phyloP scores from a whole-genome alignment of 331 rosid genomes.

The Acacia pycnantha region DNA sequence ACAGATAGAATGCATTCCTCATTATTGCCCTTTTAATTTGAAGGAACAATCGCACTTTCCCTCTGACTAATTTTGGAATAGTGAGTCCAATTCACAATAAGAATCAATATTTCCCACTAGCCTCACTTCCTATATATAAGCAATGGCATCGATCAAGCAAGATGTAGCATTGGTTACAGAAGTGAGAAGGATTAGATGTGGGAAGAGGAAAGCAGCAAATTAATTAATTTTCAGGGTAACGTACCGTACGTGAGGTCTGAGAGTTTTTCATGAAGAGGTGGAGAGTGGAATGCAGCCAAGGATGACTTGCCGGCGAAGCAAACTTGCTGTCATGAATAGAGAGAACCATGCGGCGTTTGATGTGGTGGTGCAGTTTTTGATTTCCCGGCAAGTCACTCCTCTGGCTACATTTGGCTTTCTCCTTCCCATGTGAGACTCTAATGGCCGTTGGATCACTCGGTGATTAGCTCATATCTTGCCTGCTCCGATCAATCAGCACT shows the following conservation, averaged over 20 bases:
- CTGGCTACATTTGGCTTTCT: constrained; percentile 38
- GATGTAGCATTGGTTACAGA: not conserved
- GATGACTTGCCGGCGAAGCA: constrained; percentile 51
- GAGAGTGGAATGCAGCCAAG: constrained; percentile 47
- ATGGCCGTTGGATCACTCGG: not conserved
- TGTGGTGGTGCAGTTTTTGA: not conserved
- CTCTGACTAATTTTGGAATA: not conserved
- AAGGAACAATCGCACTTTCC: not conserved
- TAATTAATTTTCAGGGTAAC: not conserved
- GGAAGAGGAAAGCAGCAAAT: not conserved
- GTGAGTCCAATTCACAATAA: constrained; percentile 8
- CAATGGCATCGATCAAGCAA: not conserved
- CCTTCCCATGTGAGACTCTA: constrained; percentile 29
- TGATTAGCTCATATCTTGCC: not conserved
- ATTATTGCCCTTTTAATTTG: constrained; percentile 1
- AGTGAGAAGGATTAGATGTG: not conserved
- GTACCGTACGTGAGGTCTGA: not conserved
- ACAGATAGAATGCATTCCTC: not conserved
- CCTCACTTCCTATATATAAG: not conserved
- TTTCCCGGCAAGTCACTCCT: constrained; percentile 30
- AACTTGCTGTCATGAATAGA: not conserved
- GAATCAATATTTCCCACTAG: not conserved
- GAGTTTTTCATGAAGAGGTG: constrained; percentile 24
- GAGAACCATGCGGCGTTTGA: not conserved
- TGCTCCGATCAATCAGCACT: not conserved